A percentile compares a stretch with the other conserved stretches of the same genome.
These are phyloP conservation scores for Hygrocybe coccinea DNA, from an alignment of 768 basidiomycete genomes.

Conservation along the genomic window DNA sequence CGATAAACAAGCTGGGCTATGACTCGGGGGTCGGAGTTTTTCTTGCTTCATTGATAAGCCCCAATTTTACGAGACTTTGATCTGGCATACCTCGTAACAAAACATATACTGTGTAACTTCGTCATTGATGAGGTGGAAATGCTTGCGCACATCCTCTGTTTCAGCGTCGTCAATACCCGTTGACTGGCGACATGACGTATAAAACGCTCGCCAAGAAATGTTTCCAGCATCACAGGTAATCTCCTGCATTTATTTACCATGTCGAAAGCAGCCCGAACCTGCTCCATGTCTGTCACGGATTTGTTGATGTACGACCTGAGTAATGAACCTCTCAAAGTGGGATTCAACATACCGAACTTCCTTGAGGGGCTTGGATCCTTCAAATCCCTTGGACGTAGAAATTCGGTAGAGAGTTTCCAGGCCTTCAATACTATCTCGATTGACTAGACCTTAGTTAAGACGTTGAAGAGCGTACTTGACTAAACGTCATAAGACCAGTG, in stretches of 20 bases:
- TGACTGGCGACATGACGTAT: not conserved
- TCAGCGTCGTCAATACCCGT: not conserved
- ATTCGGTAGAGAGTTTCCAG: conserved; percentile 52
- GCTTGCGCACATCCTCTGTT: conserved; percentile 59
- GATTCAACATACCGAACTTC: conserved; percentile 18
- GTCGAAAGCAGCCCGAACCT: conserved; percentile 53
- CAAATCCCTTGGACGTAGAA: conserved; percentile 53
- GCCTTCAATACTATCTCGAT: conserved; percentile 38
- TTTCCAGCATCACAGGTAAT: conserved; percentile 61
- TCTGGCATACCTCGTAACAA: conserved; percentile 52
- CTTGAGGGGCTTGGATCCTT: conserved; percentile 29
- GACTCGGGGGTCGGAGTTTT: conserved; percentile 41
- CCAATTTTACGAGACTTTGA: not conserved
- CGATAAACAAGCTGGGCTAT: conserved; percentile 54
- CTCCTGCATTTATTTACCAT: conserved; percentile 54
- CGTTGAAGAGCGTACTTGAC: conserved; percentile 40
- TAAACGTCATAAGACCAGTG: conserved; percentile 58
- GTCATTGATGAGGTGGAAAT: conserved; percentile 52
- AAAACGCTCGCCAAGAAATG: conserved; percentile 56
- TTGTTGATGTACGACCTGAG: not conserved
- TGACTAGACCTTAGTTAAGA: conserved; percentile 1
- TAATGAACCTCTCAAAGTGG: not conserved
- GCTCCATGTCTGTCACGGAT: conserved; percentile 39
- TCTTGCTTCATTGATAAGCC: conserved; percentile 28
- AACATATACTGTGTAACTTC: conserved; percentile 58